Evolutionary conservation across 192 early-diverging fungal species (phyloP), one percentile per base, ranked within the genome.

Genomic region (Podila clonocystis): DNA sequence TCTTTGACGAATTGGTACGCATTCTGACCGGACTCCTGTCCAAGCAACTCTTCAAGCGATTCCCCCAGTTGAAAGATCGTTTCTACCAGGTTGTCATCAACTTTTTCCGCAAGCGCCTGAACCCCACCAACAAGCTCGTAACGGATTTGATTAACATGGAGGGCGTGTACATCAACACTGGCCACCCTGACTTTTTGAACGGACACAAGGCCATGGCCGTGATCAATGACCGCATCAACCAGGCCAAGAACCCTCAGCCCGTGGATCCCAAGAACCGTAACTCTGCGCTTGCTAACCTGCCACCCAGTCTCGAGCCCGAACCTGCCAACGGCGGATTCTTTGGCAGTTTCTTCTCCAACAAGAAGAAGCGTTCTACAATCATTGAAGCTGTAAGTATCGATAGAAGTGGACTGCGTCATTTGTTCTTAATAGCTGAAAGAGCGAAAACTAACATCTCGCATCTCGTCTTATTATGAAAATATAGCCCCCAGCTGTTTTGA

Each of bases 141-240:
- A 82, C 87, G 60, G 97, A 99, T 72, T 87, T 99, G 72, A 94
- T 99, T 70, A 94, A 89, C 28, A 97, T 97, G 90, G 97, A 99
- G 86, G 87, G 94, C 20, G 91, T 91, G 80, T 99, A 99, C 83
- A 92, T 99, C 86, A 99, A 99, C 89, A 99, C 98, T 11, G 97
- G 89, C 8, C 98, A 99, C 82, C 97, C 97, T 8, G 97, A 99
- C 80, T 99, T 99, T 85, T 88, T 99, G 79, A 96, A 91, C 75
- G 98, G 98, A 34, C 97, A 99, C 87, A 93, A 92, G 73, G 96
- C 97, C 8, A 95, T 97, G 90, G 89, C 95, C 29, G 90, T 97
- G 64, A 94, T 98, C 83, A 93, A 91, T 63, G 98, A 98, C 28
- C 88, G 93, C 52, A 82, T 96, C 70, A 91, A 93, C 61, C 90